Conservation (phyloP, 306 rosid genomes). For the Quercus aquifolioides region DNA sequence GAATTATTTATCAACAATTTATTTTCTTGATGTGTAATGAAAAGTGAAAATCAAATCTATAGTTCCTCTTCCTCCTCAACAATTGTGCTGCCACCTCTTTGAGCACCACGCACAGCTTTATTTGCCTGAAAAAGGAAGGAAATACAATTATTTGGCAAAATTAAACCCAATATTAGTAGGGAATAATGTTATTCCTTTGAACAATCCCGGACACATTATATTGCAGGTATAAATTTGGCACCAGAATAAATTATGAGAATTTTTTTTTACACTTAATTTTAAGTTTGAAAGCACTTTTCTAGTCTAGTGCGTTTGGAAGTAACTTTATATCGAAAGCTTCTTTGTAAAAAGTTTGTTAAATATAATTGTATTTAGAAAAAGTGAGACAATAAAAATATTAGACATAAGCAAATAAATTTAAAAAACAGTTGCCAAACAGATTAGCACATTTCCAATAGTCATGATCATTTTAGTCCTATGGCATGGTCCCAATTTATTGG, state of each 20-base stretch:
- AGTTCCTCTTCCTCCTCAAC: slow-evolving; percentile 2
- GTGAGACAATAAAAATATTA: no score
- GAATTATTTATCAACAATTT: not conserved
- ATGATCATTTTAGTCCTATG: no score
- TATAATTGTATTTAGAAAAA: no score
- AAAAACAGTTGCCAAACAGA: no score
- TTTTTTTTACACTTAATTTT: not conserved
- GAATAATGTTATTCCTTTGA: not conserved
- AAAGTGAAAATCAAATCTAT: not conserved
- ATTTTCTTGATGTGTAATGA: not conserved
- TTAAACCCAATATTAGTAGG: not conserved
- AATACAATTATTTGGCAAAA: not conserved
- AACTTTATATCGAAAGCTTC: no score
- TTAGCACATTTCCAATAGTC: no score
- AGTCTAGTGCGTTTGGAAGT: no score
- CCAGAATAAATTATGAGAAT: not conserved
- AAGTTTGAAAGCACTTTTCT: not conserved
- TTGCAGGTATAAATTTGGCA: not conserved
- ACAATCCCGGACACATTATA: not conserved
- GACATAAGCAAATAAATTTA: no score
- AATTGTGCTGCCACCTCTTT: slow-evolving; percentile 8
- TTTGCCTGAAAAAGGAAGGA: slow-evolving; percentile 37
- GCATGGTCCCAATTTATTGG: not conserved
- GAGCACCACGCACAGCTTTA: slow-evolving; percentile 28
- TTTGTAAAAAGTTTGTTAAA: no score